Conservation (phyloP, 2,329 filamentous ascomycete species). For the Pseudogymnoascus sp. region DNA sequence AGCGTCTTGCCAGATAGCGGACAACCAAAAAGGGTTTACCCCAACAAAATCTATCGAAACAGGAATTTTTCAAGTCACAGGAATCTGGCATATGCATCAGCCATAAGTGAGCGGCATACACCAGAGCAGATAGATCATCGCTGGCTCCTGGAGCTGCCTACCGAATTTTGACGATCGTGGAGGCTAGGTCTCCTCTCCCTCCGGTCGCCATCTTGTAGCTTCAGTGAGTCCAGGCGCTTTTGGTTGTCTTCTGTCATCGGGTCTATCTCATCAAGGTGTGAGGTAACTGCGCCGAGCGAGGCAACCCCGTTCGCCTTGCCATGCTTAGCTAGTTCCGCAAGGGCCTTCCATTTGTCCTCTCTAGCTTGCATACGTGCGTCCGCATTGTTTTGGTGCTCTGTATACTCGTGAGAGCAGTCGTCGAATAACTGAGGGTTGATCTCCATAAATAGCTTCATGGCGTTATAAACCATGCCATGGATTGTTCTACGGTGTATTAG, state of each 20-base stretch:
- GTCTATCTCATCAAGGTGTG: constrained; percentile 67
- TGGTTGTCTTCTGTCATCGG: constrained; percentile 73
- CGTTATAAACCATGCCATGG: constrained; percentile 99
- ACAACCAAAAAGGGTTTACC: constrained; percentile 2
- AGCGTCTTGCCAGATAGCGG: background rate
- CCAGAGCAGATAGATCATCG: constrained; percentile 23
- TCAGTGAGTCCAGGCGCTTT: constrained; percentile 80
- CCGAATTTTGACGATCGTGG: constrained; percentile 55
- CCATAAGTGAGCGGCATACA: constrained; percentile 1
- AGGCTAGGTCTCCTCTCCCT: constrained; percentile 42
- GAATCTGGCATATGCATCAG: constrained; percentile 1
- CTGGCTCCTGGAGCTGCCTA: constrained; percentile 36
- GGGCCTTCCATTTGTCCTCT: constrained; percentile 80
- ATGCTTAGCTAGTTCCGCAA: constrained; percentile 72
- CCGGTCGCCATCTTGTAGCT: constrained; percentile 75
- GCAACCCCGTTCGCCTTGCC: constrained; percentile 44
- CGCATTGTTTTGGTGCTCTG: constrained; percentile 88
- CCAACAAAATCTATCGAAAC: constrained; percentile 8
- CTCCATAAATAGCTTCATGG: constrained; percentile 99
- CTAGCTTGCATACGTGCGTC: constrained; percentile 75
- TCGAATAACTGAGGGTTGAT: constrained; percentile 98
- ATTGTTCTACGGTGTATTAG: constrained; percentile 65
- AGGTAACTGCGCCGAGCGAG: constrained; percentile 33
- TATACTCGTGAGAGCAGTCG: constrained; percentile 97
- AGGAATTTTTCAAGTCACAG: constrained; percentile 8